Evolutionary conservation across 2,329 filamentous ascomycete species (phyloP), one percentile per base, ranked within the genome.

Genomic region (Lachnellula willkommii): DNA sequence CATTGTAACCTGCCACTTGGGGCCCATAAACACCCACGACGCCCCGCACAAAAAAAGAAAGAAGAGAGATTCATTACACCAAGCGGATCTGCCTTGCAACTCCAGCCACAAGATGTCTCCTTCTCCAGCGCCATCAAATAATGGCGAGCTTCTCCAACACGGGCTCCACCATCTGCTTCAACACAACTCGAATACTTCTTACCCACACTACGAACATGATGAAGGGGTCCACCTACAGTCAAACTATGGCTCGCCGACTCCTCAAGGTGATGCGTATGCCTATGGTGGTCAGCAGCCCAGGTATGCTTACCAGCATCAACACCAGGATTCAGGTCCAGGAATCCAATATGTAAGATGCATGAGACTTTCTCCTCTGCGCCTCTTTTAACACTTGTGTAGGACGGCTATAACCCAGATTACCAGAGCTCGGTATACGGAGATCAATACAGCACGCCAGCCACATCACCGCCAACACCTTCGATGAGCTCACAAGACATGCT

Each of bases 361-460:
- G 28, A 32, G 47, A 36, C 26, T 40, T 35, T 20, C 15, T 12
- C 17, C 26, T 22, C 15, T 42, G 35, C 24, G 39, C n/a, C 20
- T 39, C 51, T 45, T 60, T 59, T 63, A 48, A 65, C 55, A 52
- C 47, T 36, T 36, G 48, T 43, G 17, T 52, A 68, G 62, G 65
- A 68, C 45, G 54, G 52, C 35, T 61, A 63, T 35, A 51, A 53
- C 22, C 54, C 50, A 17, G 58, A 62, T 9, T 61, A 57, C 32
- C 60, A 63, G 26, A 42, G 36, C 22, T 42, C 59, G 26, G 51
- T 62, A 40, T 65, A 62, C 39, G 58, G 65, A 48, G 70, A 75
- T 60, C 71, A 73, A 37, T 79, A 79, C 65, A 75, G 70, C 64
- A 81, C 79, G 6, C 78, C 79, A 0, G 77, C 77, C 28, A 77